Conservation (phyloP, 2,329 filamentous ascomycete genomes). For the Trichoderma citrinoviride region DNA sequence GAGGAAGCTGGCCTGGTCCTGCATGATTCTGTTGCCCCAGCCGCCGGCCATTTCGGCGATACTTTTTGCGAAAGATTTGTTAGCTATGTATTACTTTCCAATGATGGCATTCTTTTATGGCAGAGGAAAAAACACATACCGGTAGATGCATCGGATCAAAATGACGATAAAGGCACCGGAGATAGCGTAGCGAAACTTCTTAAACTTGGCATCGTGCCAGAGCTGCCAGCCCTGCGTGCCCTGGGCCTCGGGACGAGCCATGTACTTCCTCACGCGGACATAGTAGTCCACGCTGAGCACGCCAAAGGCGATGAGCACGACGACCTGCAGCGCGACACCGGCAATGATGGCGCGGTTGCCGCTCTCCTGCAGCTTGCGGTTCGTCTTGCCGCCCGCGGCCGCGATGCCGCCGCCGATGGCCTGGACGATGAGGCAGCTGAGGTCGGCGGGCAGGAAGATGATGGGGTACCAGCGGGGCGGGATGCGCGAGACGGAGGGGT, state of each 20-base stretch:
- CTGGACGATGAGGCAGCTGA: constrained; percentile 58
- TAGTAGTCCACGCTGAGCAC: constrained; percentile 45
- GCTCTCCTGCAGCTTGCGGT: constrained; percentile 40
- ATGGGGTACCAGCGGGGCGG: constrained; percentile 52
- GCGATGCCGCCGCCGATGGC: constrained; percentile 57
- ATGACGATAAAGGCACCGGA: constrained; percentile 45
- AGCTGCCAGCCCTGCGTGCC: constrained; percentile 34
- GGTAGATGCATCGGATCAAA: constrained; percentile 54
- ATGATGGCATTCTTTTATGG: background rate
- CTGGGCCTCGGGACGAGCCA: constrained; percentile 33
- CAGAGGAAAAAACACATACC: constrained; percentile 36
- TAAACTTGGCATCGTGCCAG: constrained; percentile 45
- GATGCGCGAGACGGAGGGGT: constrained; percentile 50
- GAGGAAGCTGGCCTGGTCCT: constrained; percentile 58
- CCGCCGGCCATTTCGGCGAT: constrained; percentile 63
- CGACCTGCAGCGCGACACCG: constrained; percentile 53
- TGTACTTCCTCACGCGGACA: constrained; percentile 41
- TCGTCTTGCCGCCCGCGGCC: constrained; percentile 43
- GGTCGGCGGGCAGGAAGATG: constrained; percentile 59
- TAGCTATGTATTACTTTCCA: background rate
- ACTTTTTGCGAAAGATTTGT: constrained; percentile 34
- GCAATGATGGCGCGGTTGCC: constrained; percentile 55
- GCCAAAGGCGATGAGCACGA: constrained; percentile 49
- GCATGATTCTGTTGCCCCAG: constrained; percentile 63
- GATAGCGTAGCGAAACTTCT: constrained; percentile 46